Percentiles rank a stretch among this genome's conserved stretches.
Conservation (phyloP, 208 protist species). For the Vickermania ingenoplastis region DNA sequence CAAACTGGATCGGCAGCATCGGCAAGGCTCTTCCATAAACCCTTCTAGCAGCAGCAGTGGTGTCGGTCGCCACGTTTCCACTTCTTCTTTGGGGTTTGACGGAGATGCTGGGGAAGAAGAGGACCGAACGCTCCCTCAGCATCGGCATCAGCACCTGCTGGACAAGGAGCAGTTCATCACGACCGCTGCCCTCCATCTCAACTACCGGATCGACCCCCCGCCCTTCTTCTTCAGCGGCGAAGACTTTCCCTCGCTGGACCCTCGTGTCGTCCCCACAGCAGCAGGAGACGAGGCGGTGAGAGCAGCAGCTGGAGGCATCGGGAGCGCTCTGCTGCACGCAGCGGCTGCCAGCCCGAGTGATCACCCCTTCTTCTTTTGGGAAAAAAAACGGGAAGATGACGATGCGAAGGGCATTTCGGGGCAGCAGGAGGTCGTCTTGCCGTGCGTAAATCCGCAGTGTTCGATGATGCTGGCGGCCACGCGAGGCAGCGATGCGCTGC, state of each 20-base stretch:
- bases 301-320: not conserved
- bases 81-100: no score
- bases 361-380: not conserved
- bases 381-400: conserved; percentile 1
- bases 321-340: no score
- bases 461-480: conserved; percentile 33
- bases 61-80: no score
- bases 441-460: conserved; percentile 42
- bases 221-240: conserved; percentile 50
- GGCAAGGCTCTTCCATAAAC: no score
- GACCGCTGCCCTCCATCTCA: conserved; percentile 1
- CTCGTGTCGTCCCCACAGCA: not conserved
- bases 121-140: no score
- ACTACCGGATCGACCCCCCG: conserved; percentile 25
- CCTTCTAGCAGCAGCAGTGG: no score
- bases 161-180: no score
- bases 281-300: not conserved
- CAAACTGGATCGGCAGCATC: no score
- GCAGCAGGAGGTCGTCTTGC: conserved; percentile 49
- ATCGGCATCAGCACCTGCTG: no score
- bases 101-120: no score
- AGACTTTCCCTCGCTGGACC: conserved; percentile 39
- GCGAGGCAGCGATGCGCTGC: conserved; percentile 46
- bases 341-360: not conserved
- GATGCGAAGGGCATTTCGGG: not conserved